phyloP scores from a whole-genome alignment of 108 stramenopile genomes.

The Aurantiochytrium sp. region DNA sequence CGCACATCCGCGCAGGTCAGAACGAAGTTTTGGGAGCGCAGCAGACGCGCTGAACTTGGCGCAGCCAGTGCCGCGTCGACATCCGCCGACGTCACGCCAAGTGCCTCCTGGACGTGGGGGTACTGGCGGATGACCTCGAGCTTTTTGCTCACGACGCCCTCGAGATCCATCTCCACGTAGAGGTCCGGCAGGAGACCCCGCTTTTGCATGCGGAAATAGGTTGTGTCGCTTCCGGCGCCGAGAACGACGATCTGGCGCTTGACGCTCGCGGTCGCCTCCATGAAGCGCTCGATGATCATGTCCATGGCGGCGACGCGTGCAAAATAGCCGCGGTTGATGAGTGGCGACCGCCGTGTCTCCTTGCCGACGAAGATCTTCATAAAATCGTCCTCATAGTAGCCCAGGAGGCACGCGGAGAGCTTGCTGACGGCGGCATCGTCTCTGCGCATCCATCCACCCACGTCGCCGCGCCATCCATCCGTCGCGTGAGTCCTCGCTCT shows the following conservation, averaged over 20 bases:
- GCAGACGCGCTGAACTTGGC: background rate
- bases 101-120: background rate
- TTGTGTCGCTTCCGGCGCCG: background rate
- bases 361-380: background rate
- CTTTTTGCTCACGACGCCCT: constrained; percentile 14
- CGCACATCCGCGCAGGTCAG: background rate
- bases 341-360: background rate
- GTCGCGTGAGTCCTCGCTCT: no score
- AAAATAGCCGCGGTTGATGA: constrained; percentile 24
- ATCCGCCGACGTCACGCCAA: background rate
- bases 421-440: constrained; percentile 29
- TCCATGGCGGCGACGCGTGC: constrained; percentile 8
- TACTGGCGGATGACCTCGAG: background rate
- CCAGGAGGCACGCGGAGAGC: background rate
- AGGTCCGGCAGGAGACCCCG: background rate
- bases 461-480: no score
- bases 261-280: background rate
- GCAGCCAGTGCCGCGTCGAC: background rate
- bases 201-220: background rate
- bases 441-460: no score
- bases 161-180: background rate
- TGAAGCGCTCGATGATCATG: background rate
- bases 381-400: constrained; percentile 10
- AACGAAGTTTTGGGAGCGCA: background rate
- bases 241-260: background rate